Base-by-base conservation (phyloP, 148 eudicot species). In the Gaultheria prostrata region DNA sequence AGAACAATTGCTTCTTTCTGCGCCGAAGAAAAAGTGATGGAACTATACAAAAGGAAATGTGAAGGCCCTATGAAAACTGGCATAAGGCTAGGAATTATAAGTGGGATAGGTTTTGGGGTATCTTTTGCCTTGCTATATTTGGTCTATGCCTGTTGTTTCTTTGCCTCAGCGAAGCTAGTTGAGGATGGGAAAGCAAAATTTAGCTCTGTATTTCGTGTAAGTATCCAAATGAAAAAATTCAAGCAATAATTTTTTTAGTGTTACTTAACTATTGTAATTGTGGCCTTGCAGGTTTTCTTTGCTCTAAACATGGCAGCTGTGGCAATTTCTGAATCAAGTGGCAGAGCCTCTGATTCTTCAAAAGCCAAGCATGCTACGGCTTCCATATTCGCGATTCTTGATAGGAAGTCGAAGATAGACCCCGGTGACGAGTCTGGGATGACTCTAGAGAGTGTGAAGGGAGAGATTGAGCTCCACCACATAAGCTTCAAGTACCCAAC, bases 1-100 rank as follows among this genome's bases (percentile, higher is more conserved):
- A 91, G 95, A 80, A 94, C 97, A 33, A 90, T 94, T 59, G 95
- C 97, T 57, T 93, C 97, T 78, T 93, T 91, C 85, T 91, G 93
- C 67, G 90, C 93, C 0, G 93, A 63, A 63, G 70, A 63, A 63
- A 63, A 63, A 63, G 70, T 63, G 70, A 11, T 24, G 70, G 70
- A 63, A 63, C 79, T 92, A 3, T 93, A 93, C 59, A 85, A 82
- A 73, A 89, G 77, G 84, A 92, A 90, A 84, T 92, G 94, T 77
- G 87, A 91, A 57, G 91, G 89, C 1, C 94, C 94, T 8, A 83
- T 77, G 78, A 77, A 86, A 77, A 84, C 90, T 24, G 93, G 93
- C 78, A 88, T 86, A 32, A 90, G 83, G 83, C 90, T 86, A 86
- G 95, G 95, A 28, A 54, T 92, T 74, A 74, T 93, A 6, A 89